phyloP scores from a whole-genome alignment of 202 grass and related monocot species.

The Panicum hallii region DNA sequence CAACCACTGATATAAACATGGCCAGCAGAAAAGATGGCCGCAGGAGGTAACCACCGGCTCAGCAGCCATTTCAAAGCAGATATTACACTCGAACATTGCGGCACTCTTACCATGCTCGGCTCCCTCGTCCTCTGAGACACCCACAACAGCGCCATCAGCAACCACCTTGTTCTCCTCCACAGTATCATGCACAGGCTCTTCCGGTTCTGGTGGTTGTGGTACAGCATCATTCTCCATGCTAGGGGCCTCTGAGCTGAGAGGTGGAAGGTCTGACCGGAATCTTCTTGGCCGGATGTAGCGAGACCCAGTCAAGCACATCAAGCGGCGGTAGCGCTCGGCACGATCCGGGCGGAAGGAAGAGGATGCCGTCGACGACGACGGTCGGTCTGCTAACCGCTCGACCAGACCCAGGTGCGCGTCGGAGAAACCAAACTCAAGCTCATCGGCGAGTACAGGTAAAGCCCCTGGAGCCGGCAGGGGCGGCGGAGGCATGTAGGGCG shows the following conservation, averaged over 20 bases:
- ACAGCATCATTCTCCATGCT: slow-evolving; percentile 36
- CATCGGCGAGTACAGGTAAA: slow-evolving; percentile 37
- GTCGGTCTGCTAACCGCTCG: slow-evolving; percentile 44
- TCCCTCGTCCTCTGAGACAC: slow-evolving; percentile 48
- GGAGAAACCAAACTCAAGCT: slow-evolving; percentile 50
- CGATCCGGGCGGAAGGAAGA: slow-evolving; percentile 58
- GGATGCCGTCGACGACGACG: slow-evolving; percentile 58
- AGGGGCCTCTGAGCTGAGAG: slow-evolving; percentile 54
- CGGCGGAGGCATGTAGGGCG: slow-evolving; percentile 26
- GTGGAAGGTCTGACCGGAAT: slow-evolving; percentile 66
- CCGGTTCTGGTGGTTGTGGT: slow-evolving; percentile 32
- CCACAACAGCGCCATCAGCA: slow-evolving; percentile 20
- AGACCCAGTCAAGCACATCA: slow-evolving; percentile 36
- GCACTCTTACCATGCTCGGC: slow-evolving; percentile 56
- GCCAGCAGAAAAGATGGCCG: slow-evolving; percentile 98
- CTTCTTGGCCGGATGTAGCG: slow-evolving; percentile 51
- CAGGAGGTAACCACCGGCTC: slow-evolving; percentile 95
- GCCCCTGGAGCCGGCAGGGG: neutral
- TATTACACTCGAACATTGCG: slow-evolving; percentile 91
- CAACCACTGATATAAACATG: slow-evolving; percentile 96
- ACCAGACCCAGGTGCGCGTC: slow-evolving; percentile 34
- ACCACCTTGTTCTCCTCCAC: slow-evolving; percentile 55
- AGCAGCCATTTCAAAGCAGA: slow-evolving; percentile 89
- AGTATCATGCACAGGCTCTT: slow-evolving; percentile 45
- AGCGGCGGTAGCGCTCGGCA: slow-evolving; percentile 38